Percentiles rank a stretch among this genome's conserved stretches.
phyloP scores from a whole-genome alignment of 2,329 filamentous ascomycete genomes.

The Hypoxylon sp. region DNA sequence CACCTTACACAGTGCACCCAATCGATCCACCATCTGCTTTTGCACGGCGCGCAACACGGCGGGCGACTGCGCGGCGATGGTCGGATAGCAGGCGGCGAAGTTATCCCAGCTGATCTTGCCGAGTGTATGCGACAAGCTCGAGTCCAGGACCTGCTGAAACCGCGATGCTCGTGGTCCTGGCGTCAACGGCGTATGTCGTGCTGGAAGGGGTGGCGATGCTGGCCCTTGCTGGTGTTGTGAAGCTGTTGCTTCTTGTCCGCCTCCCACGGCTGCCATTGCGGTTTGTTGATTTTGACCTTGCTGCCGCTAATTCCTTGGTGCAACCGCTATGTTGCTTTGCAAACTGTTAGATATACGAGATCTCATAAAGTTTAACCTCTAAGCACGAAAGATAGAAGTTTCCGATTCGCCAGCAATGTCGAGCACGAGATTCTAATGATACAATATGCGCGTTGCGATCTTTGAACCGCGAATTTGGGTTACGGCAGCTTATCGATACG shows the following conservation, averaged over 20 bases:
- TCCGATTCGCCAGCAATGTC: conserved; percentile 10
- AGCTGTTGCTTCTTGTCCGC: conserved; percentile 7
- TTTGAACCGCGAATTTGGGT: conserved; percentile 44
- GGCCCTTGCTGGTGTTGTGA: conserved; percentile 27
- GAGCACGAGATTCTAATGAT: conserved; percentile 17
- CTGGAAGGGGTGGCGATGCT: conserved; percentile 54
- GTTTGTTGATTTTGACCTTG: conserved; percentile 2
- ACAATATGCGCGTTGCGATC: conserved; percentile 43
- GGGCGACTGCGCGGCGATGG: conserved; percentile 66
- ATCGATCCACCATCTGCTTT: conserved; percentile 69
- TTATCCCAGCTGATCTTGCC: conserved; percentile 69
- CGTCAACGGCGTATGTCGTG: conserved; percentile 60
- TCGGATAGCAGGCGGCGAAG: conserved; percentile 74
- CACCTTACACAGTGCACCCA: conserved; percentile 68
- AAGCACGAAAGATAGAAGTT: background rate
- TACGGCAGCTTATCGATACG: conserved; percentile 50
- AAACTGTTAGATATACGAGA: background rate
- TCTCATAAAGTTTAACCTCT: background rate
- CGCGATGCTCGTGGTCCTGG: conserved; percentile 71
- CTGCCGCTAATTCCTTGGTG: background rate
- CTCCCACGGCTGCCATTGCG: conserved; percentile 25
- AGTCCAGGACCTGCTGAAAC: conserved; percentile 68
- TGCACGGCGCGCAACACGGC: conserved; percentile 69
- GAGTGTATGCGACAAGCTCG: conserved; percentile 68
- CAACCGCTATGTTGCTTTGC: background rate